A percentile compares a stretch with the other conserved stretches of the same genome.
phyloP scores from a whole-genome alignment of 1,284 basidiomycete genomes.

The Volvariella volvacea region DNA sequence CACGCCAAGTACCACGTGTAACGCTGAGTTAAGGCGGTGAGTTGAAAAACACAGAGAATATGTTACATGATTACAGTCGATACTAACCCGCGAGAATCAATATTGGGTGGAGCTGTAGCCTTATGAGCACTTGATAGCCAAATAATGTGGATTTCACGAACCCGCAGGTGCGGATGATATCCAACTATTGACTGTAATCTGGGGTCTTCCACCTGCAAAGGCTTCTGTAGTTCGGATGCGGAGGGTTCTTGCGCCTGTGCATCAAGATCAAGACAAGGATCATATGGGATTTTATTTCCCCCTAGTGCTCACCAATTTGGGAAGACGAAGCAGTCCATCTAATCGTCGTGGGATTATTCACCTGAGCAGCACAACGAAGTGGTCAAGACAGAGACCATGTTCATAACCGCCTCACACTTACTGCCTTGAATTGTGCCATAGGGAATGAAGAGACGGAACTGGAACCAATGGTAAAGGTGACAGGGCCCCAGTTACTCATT shows the following conservation, averaged over 20 bases:
- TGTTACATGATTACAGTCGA: not conserved
- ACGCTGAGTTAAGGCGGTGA: slow-evolving; percentile 18
- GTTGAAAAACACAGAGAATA: slow-evolving; percentile 6
- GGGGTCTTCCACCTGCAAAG: slow-evolving; percentile 39
- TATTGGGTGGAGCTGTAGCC: slow-evolving; percentile 26
- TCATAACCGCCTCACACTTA: slow-evolving; percentile 8
- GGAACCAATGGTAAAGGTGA: slow-evolving; percentile 35
- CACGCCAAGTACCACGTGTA: slow-evolving; percentile 40
- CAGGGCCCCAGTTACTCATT: slow-evolving; percentile 38
- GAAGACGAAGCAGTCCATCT: slow-evolving; percentile 34
- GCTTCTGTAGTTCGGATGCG: slow-evolving; percentile 38
- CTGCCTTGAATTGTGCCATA: slow-evolving; percentile 38
- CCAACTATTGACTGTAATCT: slow-evolving; percentile 34
- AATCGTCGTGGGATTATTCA: slow-evolving; percentile 38
- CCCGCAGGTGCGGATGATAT: slow-evolving; percentile 29
- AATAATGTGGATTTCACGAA: slow-evolving; percentile 13
- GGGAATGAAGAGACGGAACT: slow-evolving; percentile 33
- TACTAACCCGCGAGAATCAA: slow-evolving; percentile 34
- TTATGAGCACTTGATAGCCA: not conserved
- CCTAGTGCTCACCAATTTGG: slow-evolving; percentile 26
- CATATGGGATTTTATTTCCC: too few species aligned
- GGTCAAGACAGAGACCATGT: not conserved
- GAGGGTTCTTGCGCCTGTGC: slow-evolving; percentile 34
- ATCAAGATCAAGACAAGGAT: too few species aligned
- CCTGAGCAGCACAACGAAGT: slow-evolving; percentile 14